These are phyloP conservation scores for Gillenia trifoliata DNA, from an alignment of 306 rosid genomes.

Conservation along the genomic window DNA sequence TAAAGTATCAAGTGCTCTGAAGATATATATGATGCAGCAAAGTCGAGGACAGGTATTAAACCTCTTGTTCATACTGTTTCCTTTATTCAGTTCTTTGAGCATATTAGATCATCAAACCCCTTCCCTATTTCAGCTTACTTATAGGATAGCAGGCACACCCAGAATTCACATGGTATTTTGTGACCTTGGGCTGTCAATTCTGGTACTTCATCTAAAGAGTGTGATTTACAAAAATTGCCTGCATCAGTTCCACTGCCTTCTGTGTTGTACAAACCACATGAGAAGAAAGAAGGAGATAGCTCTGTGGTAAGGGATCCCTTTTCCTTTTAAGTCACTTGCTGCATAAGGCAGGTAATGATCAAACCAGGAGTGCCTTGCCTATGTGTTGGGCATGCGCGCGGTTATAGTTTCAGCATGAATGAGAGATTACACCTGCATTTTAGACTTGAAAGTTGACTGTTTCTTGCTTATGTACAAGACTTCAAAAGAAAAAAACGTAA, in stretches of 20 bases:
- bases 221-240: conserved; percentile 50
- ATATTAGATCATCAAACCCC: background rate
- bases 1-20: conserved; percentile 70
- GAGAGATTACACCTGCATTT: background rate
- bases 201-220: conserved; percentile 57
- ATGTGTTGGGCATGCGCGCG: background rate
- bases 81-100: conserved; percentile 10
- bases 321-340: background rate
- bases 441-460: background rate
- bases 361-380: background rate
- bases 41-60: conserved; percentile 49
- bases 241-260: conserved; percentile 56
- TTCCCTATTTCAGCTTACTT: conserved; percentile 24
- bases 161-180: conserved; percentile 89
- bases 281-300: conserved; percentile 68
- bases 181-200: conserved; percentile 83
- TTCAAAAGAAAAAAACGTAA: background rate
- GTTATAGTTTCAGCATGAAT: background rate
- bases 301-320: conserved; percentile 48
- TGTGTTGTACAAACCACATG: conserved; percentile 61
- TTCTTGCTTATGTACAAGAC: background rate
- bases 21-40: conserved; percentile 65
- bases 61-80: conserved; percentile 10
- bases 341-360: background rate
- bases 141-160: conserved; percentile 22